These are phyloP conservation scores for Gonapodya prolifera DNA, from an alignment of 192 early-diverging fungal genomes.

Conservation along the genomic window DNA sequence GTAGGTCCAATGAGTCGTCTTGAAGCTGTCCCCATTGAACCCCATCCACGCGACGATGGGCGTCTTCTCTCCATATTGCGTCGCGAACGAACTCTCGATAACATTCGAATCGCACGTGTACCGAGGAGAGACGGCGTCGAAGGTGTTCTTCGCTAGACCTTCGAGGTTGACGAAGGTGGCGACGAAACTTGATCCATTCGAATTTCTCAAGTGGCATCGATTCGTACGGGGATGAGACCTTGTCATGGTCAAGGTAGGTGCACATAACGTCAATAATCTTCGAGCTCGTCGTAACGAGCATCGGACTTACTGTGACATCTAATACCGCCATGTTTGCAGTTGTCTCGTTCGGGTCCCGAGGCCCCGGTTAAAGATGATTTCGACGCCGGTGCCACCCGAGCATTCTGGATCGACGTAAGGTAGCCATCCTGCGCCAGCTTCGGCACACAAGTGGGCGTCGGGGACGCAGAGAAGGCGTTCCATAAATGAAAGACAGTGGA, in stretches of 20 bases:
- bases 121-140: background rate
- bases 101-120: background rate
- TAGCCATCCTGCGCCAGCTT: background rate
- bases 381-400: background rate
- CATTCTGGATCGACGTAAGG: background rate
- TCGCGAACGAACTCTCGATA: background rate
- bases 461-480: background rate
- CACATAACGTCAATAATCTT: background rate
- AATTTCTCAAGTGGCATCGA: background rate
- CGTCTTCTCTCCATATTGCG: background rate
- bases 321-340: background rate
- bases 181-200: background rate
- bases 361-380: background rate
- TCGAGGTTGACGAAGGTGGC: slow-evolving; percentile 3
- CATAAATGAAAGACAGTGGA: background rate
- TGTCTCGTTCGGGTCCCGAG: background rate
- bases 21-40: background rate
- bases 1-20: background rate
- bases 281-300: background rate
- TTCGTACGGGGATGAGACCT: background rate
- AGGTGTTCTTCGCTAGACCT: background rate
- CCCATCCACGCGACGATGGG: background rate
- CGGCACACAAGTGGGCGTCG: background rate
- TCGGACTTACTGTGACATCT: background rate
- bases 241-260: background rate